Evolutionary conservation across 2,329 filamentous ascomycete genomes (phyloP).

Genomic region (Neonectria punicea): DNA sequence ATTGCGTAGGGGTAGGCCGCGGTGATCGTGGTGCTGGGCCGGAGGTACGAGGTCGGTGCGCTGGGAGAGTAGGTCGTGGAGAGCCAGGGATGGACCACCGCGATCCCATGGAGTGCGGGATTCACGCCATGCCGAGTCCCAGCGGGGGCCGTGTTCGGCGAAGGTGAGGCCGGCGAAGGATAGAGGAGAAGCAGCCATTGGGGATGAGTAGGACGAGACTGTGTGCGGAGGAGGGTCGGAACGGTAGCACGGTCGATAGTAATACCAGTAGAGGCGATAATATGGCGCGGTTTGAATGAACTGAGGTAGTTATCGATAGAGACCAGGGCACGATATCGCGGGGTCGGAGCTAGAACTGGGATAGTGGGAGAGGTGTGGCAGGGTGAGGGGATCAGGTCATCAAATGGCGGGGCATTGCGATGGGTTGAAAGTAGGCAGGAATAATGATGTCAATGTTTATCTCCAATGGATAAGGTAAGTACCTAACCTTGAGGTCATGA

Average conservation of each 20-base stretch:
- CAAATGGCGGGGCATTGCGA: conserved; percentile 21
- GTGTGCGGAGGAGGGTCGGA: background rate
- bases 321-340: background rate
- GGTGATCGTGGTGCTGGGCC: conserved; percentile 46
- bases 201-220: conserved; percentile 8
- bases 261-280: background rate
- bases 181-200: conserved; percentile 39
- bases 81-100: conserved; percentile 61
- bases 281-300: background rate
- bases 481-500: background rate
- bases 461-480: background rate
- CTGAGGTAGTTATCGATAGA: conserved; percentile 1
- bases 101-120: conserved; percentile 66
- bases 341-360: background rate
- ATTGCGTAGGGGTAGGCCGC: conserved; percentile 43
- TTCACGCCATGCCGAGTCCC: conserved; percentile 61
- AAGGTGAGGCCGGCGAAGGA: conserved; percentile 50
- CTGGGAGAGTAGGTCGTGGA: conserved; percentile 62
- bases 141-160: conserved; percentile 51
- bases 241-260: background rate
- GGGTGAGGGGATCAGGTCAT: conserved; percentile 13
- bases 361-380: background rate
- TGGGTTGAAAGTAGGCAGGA: background rate
- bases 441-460: background rate
- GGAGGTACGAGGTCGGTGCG: conserved; percentile 56